These are phyloP conservation scores for Combretum micranthum DNA, from an alignment of 345 rosid species.

Conservation along the genomic window DNA sequence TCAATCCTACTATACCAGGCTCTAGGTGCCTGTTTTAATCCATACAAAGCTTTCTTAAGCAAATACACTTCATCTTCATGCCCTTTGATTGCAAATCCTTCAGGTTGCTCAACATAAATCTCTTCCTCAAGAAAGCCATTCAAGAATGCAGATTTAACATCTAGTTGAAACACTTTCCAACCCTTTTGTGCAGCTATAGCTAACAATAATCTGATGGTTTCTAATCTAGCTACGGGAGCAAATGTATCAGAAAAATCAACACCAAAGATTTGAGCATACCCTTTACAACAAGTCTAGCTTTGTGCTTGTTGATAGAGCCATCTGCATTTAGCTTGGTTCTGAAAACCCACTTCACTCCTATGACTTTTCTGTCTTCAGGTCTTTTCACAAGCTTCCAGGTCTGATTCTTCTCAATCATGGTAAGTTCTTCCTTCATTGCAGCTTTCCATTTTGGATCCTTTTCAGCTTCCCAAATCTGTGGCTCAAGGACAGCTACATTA, in stretches of 20 bases:
- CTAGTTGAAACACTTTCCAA: background rate
- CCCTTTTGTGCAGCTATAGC: constrained; percentile 3
- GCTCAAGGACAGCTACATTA: no score
- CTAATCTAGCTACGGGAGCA: constrained; percentile 1
- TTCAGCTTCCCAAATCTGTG: no score
- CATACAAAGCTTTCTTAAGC: no score
- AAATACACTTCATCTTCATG: background rate
- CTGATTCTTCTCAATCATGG: constrained; percentile 1
- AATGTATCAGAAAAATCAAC: constrained; percentile 6
- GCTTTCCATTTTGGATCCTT: no score
- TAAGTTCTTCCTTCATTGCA: no score
- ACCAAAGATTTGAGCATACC: constrained; percentile 1
- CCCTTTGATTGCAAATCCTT: background rate
- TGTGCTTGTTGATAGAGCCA: background rate
- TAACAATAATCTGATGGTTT: constrained; percentile 1
- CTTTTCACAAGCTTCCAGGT: background rate
- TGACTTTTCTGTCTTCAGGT: background rate
- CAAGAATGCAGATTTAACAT: background rate
- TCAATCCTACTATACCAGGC: no score
- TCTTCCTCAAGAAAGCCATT: constrained; percentile 5
- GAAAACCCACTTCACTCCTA: constrained; percentile 3
- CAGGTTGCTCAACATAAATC: constrained; percentile 6
- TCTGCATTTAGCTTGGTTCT: background rate
- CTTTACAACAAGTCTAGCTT: constrained; percentile 1
- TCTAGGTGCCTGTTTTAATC: no score